These are phyloP conservation scores for Lasiosphaeria hispida DNA, from an alignment of 495 filamentous ascomycete genomes.

Conservation along the genomic window DNA sequence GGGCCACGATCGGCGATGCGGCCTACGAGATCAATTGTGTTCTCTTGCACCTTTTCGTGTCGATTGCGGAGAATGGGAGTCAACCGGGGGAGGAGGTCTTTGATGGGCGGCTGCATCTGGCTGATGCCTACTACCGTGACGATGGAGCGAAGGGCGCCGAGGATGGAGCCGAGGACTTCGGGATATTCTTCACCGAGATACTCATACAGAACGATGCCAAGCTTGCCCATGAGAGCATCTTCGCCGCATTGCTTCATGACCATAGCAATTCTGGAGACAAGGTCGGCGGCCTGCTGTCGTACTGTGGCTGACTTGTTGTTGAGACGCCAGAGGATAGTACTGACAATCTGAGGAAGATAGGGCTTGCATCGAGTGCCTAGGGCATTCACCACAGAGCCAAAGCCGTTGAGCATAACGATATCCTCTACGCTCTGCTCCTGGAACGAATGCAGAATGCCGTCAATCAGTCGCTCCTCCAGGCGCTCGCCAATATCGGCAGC, in stretches of 20 bases:
- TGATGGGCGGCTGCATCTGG: conserved; percentile 98
- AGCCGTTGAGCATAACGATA: conserved; percentile 95
- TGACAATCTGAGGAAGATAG: conserved; percentile 94
- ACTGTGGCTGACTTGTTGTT: conserved; percentile 98
- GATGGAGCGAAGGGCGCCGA: conserved; percentile 91
- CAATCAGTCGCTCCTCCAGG: conserved; percentile 87
- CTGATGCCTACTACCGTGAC: conserved; percentile 98
- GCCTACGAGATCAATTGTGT: conserved; percentile 98
- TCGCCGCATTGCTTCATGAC: conserved; percentile 99
- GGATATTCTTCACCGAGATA: conserved; percentile 99
- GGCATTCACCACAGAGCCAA: conserved; percentile 96
- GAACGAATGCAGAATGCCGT: conserved; percentile 96
- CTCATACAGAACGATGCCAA: conserved; percentile 95
- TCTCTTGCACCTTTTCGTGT: conserved; percentile 99
- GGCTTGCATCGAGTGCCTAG: conserved; percentile 92
- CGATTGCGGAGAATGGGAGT: conserved; percentile 97
- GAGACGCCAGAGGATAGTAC: conserved; percentile 92
- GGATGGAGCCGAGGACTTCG: conserved; percentile 94
- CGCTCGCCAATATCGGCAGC: conserved; percentile 92
- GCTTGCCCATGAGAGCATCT: conserved; percentile 92
- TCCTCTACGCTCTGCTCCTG: conserved; percentile 98
- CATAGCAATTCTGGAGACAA: conserved; percentile 94
- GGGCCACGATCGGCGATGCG: conserved; percentile 97
- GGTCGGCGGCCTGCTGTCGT: conserved; percentile 93
- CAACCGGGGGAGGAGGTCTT: conserved; percentile 90